Conservation (phyloP, 2,329 filamentous ascomycete genomes). For the Plenodomus biglobosus region DNA sequence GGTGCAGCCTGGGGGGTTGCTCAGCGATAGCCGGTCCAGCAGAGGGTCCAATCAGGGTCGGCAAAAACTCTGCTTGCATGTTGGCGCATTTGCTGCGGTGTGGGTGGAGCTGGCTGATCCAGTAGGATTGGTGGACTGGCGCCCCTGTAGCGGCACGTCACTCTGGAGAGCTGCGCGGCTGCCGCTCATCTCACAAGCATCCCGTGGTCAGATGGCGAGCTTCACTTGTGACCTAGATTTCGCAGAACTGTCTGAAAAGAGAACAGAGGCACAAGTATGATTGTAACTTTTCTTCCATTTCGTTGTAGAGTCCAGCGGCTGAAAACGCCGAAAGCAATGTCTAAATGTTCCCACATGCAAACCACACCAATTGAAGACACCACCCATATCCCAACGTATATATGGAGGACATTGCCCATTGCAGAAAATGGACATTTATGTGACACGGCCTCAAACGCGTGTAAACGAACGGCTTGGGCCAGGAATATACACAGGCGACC, state of each 20-base stretch:
- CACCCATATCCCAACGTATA: not conserved
- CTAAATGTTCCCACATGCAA: not conserved
- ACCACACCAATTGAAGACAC: not conserved
- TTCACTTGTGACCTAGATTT: not conserved
- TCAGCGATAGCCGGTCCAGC: not conserved
- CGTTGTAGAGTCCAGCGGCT: not conserved
- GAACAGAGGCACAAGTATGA: not conserved
- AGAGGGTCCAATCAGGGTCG: not conserved
- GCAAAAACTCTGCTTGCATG: not conserved
- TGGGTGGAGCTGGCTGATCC: not conserved
- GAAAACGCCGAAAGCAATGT: not conserved
- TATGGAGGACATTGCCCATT: not conserved
- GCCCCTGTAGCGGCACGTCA: not conserved
- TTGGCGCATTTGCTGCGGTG: not conserved
- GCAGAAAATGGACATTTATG: slow-evolving; percentile 12
- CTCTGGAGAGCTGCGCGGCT: not conserved
- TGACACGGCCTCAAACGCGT: slow-evolving; percentile 25
- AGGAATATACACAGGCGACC: slow-evolving; percentile 43
- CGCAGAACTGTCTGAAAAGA: not conserved
- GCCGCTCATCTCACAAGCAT: not conserved
- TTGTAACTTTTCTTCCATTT: not conserved
- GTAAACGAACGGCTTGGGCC: slow-evolving; percentile 20
- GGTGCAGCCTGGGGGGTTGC: no score
- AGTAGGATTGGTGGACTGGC: not conserved
- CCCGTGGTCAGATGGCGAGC: not conserved